Percentiles rank a stretch among this genome's conserved stretches.
Conservation (phyloP, 2,329 filamentous ascomycete genomes). For the Macrophomina tecta region DNA sequence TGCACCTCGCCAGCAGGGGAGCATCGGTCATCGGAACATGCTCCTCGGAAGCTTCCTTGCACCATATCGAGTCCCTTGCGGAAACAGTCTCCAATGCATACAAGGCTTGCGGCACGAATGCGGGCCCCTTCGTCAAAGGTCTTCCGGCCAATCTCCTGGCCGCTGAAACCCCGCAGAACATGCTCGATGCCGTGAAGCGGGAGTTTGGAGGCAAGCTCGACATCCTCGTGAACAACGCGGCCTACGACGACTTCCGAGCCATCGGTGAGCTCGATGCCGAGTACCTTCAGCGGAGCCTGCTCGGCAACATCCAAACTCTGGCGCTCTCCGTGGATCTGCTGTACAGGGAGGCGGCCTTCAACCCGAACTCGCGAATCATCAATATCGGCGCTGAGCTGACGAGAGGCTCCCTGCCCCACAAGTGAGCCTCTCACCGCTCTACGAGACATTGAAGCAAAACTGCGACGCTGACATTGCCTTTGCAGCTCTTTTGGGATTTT, state of each 20-base stretch:
- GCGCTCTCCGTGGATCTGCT: constrained; percentile 36
- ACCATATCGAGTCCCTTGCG: constrained; percentile 34
- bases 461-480: background rate
- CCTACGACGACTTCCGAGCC: constrained; percentile 27
- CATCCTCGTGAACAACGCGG: constrained; percentile 38
- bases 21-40: constrained; percentile 41
- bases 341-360: constrained; percentile 31
- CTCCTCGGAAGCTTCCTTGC: constrained; percentile 34
- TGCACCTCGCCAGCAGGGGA: constrained; percentile 38
- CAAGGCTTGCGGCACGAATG: background rate
- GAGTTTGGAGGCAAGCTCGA: constrained; percentile 34
- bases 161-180: constrained; percentile 29
- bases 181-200: constrained; percentile 30
- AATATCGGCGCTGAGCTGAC: constrained; percentile 34
- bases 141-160: constrained; percentile 35
- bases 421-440: constrained; percentile 29
- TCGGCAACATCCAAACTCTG: constrained; percentile 36
- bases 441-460: too few species aligned
- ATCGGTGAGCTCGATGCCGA: constrained; percentile 30
- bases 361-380: constrained; percentile 33
- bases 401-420: constrained; percentile 18
- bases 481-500: constrained; percentile 8
- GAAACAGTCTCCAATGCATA: constrained; percentile 35
- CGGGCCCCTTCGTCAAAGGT: constrained; percentile 32
- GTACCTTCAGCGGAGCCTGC: constrained; percentile 32